phyloP scores from a whole-genome alignment of 352 stramenopile genomes.

The Peronospora destructor region DNA sequence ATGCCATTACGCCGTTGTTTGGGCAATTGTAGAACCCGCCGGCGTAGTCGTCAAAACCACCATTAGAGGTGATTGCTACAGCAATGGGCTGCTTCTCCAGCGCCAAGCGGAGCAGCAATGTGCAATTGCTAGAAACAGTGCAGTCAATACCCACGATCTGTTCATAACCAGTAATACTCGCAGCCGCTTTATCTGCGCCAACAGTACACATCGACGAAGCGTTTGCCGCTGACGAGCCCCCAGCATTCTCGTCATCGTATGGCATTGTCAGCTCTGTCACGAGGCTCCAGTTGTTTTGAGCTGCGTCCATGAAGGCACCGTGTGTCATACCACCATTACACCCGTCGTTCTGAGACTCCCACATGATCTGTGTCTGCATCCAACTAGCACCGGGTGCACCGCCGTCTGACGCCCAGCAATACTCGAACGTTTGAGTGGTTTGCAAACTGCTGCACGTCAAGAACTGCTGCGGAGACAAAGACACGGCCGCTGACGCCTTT shows the following conservation, averaged over 20 bases:
- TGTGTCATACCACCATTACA: constrained; percentile 81
- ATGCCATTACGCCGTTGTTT: constrained; percentile 52
- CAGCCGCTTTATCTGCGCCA: constrained; percentile 43
- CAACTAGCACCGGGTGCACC: constrained; percentile 43
- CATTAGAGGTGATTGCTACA: constrained; percentile 69
- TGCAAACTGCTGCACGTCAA: constrained; percentile 57
- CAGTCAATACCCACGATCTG: constrained; percentile 61
- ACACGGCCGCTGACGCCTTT: constrained; percentile 47
- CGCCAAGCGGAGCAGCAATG: constrained; percentile 42
- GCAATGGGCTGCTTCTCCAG: constrained; percentile 61
- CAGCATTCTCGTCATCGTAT: constrained; percentile 43
- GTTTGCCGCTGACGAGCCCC: constrained; percentile 19
- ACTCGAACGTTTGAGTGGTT: constrained; percentile 64
- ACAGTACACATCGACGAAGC: constrained; percentile 31
- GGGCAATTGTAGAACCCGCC: constrained; percentile 64
- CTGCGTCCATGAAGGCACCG: constrained; percentile 67
- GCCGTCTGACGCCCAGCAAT: constrained; percentile 55
- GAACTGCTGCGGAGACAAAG: constrained; percentile 75
- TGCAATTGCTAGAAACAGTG: constrained; percentile 40
- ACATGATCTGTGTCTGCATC: constrained; percentile 58
- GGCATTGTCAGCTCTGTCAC: constrained; percentile 66
- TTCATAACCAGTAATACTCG: constrained; percentile 64
- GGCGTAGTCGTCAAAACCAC: constrained; percentile 64
- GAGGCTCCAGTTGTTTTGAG: constrained; percentile 51
- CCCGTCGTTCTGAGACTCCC: constrained; percentile 70